These are phyloP conservation scores for Botrytis porri DNA, from an alignment of 2,329 filamentous ascomycete genomes.

Conservation along the genomic window DNA sequence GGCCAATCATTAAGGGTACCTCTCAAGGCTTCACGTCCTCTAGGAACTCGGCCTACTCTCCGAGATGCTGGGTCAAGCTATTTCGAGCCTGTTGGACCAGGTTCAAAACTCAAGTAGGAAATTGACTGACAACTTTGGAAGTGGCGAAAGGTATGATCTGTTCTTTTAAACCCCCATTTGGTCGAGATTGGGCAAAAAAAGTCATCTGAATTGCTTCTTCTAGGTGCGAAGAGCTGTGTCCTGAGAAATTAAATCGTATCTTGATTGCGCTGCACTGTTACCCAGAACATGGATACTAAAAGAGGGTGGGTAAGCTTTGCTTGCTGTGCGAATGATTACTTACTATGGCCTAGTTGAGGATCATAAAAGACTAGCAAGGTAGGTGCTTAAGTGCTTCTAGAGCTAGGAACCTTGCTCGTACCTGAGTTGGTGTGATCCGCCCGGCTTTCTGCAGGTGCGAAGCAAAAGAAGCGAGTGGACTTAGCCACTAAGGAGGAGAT, in stretches of 20 bases:
- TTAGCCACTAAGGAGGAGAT: slow-evolving; percentile 6
- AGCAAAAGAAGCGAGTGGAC: slow-evolving; percentile 4
- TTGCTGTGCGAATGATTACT: neutral
- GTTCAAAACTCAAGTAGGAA: slow-evolving; percentile 5
- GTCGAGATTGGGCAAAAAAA: slow-evolving; percentile 1
- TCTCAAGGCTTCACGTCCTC: neutral
- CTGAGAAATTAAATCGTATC: neutral
- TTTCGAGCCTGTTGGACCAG: slow-evolving; percentile 1
- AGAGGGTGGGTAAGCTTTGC: slow-evolving; percentile 7
- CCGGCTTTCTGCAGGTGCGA: slow-evolving; percentile 23
- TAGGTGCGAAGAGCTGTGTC: neutral
- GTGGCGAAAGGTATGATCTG: neutral
- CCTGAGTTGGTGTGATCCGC: slow-evolving; percentile 27
- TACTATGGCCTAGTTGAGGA: neutral
- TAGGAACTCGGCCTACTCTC: slow-evolving; percentile 14
- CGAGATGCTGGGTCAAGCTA: slow-evolving; percentile 7
- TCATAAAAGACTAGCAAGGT: neutral
- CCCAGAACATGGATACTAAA: neutral
- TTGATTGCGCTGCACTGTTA: slow-evolving; percentile 1
- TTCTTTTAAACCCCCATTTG: neutral
- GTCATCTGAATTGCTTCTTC: slow-evolving; percentile 17
- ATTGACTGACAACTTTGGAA: slow-evolving; percentile 9
- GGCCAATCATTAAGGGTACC: neutral
- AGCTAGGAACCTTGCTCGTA: slow-evolving; percentile 27
- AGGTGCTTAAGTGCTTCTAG: neutral